Percentiles rank a stretch among this genome's conserved stretches.
Evolutionary conservation across 2,329 filamentous ascomycete species (phyloP).

Genomic region (Onygenales sp.): DNA sequence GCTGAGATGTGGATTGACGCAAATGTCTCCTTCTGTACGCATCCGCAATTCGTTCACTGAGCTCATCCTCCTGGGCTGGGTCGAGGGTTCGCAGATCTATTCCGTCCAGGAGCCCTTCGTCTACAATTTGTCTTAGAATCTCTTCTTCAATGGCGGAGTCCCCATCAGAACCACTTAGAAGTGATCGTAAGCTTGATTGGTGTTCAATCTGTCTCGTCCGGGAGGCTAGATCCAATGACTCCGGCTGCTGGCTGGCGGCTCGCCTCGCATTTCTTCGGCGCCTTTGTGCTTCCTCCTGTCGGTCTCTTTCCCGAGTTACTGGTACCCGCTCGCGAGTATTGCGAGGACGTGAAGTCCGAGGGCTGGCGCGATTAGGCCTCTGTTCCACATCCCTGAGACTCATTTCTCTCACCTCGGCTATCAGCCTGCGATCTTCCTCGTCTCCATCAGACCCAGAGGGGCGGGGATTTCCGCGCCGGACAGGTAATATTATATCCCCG

Average conservation of each 20-base stretch:
- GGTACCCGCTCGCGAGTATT: slow-evolving; percentile 25
- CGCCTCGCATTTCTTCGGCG: slow-evolving; percentile 19
- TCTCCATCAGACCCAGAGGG: slow-evolving; percentile 35
- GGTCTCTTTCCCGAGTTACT: slow-evolving; percentile 28
- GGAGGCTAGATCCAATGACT: slow-evolving; percentile 16
- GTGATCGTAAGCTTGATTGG: slow-evolving; percentile 75
- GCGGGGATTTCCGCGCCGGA: slow-evolving; percentile 17
- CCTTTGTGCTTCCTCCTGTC: slow-evolving; percentile 29
- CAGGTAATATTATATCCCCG: slow-evolving; percentile 72
- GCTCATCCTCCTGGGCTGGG: slow-evolving; percentile 72
- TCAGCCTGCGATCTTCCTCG: slow-evolving; percentile 57
- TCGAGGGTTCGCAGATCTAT: slow-evolving; percentile 84
- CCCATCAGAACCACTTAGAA: slow-evolving; percentile 71
- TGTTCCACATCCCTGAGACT: slow-evolving; percentile 49
- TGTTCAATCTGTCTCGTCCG: slow-evolving; percentile 63
- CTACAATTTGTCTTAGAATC: slow-evolving; percentile 78
- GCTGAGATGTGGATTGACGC: slow-evolving; percentile 6
- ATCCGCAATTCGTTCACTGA: slow-evolving; percentile 83
- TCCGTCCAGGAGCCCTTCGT: slow-evolving; percentile 78
- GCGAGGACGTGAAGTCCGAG: slow-evolving; percentile 19
- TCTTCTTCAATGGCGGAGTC: slow-evolving; percentile 73
- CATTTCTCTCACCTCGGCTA: slow-evolving; percentile 63
- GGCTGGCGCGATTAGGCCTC: slow-evolving; percentile 15
- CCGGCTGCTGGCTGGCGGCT: slow-evolving; percentile 10
- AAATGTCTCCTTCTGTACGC: slow-evolving; percentile 68